These are phyloP conservation scores for Suillus brevipes DNA, from an alignment of 768 basidiomycete species.

Conservation along the genomic window DNA sequence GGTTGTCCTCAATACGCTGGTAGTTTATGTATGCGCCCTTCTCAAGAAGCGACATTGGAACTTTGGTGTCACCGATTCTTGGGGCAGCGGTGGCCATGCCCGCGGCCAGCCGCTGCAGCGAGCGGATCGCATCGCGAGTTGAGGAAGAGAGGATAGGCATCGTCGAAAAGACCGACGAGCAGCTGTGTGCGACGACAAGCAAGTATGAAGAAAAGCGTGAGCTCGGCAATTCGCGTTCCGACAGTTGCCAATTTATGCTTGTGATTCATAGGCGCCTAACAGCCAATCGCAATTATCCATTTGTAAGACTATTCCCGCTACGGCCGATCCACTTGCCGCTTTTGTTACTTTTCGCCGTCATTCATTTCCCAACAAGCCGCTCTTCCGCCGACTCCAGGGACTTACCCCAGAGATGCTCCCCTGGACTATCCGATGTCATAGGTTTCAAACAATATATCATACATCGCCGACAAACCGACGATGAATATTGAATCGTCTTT, in stretches of 20 bases:
- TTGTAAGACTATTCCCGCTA: constrained; percentile 23
- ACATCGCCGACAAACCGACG: neutral
- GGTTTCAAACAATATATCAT: neutral
- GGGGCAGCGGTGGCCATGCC: constrained; percentile 82
- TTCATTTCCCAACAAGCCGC: constrained; percentile 8
- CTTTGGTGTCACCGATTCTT: constrained; percentile 87
- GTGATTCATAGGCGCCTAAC: constrained; percentile 14
- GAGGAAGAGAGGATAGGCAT: constrained; percentile 63
- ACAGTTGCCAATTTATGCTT: constrained; percentile 22
- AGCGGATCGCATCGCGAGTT: constrained; percentile 54
- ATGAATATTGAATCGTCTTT: neutral
- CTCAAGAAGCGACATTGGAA: constrained; percentile 85
- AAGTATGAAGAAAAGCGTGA: constrained; percentile 17
- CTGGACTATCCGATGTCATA: neutral
- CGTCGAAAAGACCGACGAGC: constrained; percentile 39
- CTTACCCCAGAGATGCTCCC: constrained; percentile 5
- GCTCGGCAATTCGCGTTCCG: constrained; percentile 27
- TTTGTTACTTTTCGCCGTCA: constrained; percentile 5
- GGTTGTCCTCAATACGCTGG: constrained; percentile 97
- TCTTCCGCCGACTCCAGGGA: constrained; percentile 11
- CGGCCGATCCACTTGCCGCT: constrained; percentile 2
- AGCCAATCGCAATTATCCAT: constrained; percentile 23
- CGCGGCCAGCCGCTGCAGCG: constrained; percentile 51
- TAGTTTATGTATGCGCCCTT: constrained; percentile 87
- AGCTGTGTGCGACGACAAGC: constrained; percentile 24